Evolutionary conservation across 1,139 yeast species (phyloP).

Genomic region (Kluyveromyces marxianus): DNA sequence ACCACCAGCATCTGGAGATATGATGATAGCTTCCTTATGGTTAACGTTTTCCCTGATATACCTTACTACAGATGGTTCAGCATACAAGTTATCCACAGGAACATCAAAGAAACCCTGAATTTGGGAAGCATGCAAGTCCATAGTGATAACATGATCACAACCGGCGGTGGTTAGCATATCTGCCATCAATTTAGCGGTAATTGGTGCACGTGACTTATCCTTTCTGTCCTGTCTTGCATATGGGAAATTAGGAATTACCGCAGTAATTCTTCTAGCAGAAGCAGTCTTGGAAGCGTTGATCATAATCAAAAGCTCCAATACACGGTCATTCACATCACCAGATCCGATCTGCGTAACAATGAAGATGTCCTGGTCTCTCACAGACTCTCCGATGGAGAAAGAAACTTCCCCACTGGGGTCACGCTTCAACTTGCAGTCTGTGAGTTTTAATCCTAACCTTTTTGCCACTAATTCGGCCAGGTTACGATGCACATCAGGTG

Average conservation of each 20-base stretch:
- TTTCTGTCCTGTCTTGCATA: slow-evolving; percentile 97
- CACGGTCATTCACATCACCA: slow-evolving; percentile 82
- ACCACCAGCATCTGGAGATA: slow-evolving; percentile 98
- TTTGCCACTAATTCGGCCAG: slow-evolving; percentile 79
- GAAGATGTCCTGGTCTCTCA: slow-evolving; percentile 92
- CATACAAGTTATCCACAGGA: slow-evolving; percentile 93
- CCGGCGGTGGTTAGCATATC: slow-evolving; percentile 94
- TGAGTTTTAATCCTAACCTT: slow-evolving; percentile 52
- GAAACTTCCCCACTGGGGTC: slow-evolving; percentile 84
- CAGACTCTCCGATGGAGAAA: slow-evolving; percentile 88
- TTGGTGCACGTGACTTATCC: slow-evolving; percentile 94
- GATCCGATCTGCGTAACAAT: slow-evolving; percentile 86
- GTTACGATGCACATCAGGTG: slow-evolving; percentile 84
- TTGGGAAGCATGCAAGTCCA: slow-evolving; percentile 96
- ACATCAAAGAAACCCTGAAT: slow-evolving; percentile 95
- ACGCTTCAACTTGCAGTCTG: slow-evolving; percentile 59
- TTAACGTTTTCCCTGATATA: slow-evolving; percentile 72
- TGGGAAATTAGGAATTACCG: slow-evolving; percentile 91
- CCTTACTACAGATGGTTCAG: slow-evolving; percentile 89
- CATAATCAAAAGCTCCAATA: slow-evolving; percentile 82
- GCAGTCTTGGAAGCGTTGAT: slow-evolving; percentile 95
- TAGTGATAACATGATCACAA: slow-evolving; percentile 91
- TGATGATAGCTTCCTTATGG: slow-evolving; percentile 68
- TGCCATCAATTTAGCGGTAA: slow-evolving; percentile 94
- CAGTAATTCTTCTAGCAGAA: slow-evolving; percentile 90